Percentiles rank a stretch among this genome's conserved stretches.
phyloP scores from a whole-genome alignment of 2,329 filamentous ascomycete species.

The Tolypocladium sp. region DNA sequence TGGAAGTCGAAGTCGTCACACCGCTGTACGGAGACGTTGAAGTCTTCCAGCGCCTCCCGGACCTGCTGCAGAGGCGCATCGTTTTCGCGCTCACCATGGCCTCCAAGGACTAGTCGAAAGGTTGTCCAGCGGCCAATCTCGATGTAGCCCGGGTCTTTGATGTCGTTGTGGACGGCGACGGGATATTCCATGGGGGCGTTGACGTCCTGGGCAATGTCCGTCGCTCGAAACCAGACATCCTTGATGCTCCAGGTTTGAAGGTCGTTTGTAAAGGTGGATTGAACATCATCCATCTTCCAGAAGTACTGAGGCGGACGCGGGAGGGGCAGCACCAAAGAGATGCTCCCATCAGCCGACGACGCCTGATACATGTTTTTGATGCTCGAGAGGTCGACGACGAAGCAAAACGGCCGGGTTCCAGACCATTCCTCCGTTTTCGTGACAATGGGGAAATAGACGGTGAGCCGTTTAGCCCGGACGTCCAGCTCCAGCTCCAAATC shows the following conservation, averaged over 20 bases:
- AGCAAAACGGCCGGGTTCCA: slow-evolving; percentile 24
- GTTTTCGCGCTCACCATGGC: slow-evolving; percentile 11
- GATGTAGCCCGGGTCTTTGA: slow-evolving; percentile 26
- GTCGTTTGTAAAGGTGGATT: slow-evolving; percentile 21
- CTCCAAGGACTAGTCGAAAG: slow-evolving; percentile 36
- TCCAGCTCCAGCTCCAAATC: slow-evolving; percentile 20
- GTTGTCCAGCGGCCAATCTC: slow-evolving; percentile 50
- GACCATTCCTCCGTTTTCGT: slow-evolving; percentile 6
- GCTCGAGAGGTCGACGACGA: slow-evolving; percentile 34
- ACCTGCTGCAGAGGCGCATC: slow-evolving; percentile 29
- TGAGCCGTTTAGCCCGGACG: slow-evolving; percentile 16
- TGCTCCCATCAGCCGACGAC: slow-evolving; percentile 13
- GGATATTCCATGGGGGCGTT: slow-evolving; percentile 21
- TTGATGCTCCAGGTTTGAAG: slow-evolving; percentile 26
- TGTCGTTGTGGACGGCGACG: slow-evolving; percentile 27
- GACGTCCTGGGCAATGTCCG: slow-evolving; percentile 30
- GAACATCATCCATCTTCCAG: slow-evolving; percentile 23
- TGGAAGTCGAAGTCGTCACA: slow-evolving; percentile 30
- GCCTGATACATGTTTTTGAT: slow-evolving; percentile 33
- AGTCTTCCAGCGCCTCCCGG: slow-evolving; percentile 52
- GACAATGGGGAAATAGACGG: slow-evolving; percentile 19
- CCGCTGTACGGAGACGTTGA: slow-evolving; percentile 53
- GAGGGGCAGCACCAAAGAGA: slow-evolving; percentile 37
- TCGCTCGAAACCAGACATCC: slow-evolving; percentile 40
- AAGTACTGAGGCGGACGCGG: slow-evolving; percentile 39